Base-by-base conservation (phyloP, 1,139 yeast genomes). In the Candida pseudocylindracea region DNA sequence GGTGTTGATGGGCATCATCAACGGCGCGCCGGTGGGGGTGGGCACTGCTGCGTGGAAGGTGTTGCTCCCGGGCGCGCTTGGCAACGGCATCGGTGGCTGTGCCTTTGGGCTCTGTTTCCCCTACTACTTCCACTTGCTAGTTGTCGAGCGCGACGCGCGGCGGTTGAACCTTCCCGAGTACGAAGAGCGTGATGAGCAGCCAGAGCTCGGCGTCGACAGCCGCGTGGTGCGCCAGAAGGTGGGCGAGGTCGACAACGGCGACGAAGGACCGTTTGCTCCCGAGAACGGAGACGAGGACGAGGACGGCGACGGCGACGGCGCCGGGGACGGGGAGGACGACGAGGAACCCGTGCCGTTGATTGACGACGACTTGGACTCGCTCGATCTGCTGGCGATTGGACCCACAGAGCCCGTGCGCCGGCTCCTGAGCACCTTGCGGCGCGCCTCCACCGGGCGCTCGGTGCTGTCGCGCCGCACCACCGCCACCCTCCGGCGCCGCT, bases 141-240 rank as follows among this genome's bases (percentile, higher is more conserved):
- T 70, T 31, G 81, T 76, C 26, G 91, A 76, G 45, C 51, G 63
- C 37, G 91, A 76, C 50, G 66, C 69, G 47, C 60, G 59, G 39
- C 45, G 54, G 33, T 54, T 75, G 47, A 59, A 67, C 28, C 57
- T 76, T 38, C 91, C 91, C 8, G 53, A 56, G 32, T 74, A 65
- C 41, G 83, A 72, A 29, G 68, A 71, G 33, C 60, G 72, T 41
- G 91, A 76, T 50, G 88, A 75, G 46, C 88, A 74, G 42, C 88
- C 91, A 2, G 76, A 74, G 44, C 53, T 74, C 40, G 72, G 71
- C 40, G 60, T 67, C 54, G 91, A 76, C 46, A 74, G 85, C 3
- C 62, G 88, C 50, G 88, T 76, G 12, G 75, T 75, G 6, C 61
- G 78, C 20, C 20, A 15, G 20, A 15, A 15, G 20, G 20, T 15